A percentile compares a stretch with the other conserved stretches of the same genome.
Evolutionary conservation across 129 eudicot genomes (phyloP).

Genomic region (Helianthus annuus): DNA sequence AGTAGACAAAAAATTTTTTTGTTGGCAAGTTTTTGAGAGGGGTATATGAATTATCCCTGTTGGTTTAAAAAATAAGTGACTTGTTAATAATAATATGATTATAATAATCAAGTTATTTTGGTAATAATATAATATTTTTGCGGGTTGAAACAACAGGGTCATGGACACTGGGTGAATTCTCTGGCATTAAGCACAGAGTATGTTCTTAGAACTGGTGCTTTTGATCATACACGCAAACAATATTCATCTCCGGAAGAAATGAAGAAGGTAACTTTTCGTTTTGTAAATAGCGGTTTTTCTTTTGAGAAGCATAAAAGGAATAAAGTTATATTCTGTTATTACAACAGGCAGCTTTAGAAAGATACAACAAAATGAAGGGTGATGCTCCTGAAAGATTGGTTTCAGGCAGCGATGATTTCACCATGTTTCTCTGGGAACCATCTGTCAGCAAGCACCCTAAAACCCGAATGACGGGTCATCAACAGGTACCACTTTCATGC

Average conservation of each 20-base stretch:
- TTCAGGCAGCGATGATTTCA: constrained; percentile 95
- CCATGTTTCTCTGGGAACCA: constrained; percentile 99
- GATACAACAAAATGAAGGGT: constrained; percentile 88
- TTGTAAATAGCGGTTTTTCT: neutral
- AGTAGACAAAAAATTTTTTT: too few species aligned
- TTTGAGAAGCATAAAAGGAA: neutral
- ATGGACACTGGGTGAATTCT: constrained; percentile 97
- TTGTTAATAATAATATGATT: neutral
- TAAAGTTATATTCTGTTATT: neutral
- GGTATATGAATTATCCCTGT: too few species aligned
- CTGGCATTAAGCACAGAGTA: constrained; percentile 94
- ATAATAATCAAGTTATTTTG: neutral
- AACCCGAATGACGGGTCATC: constrained; percentile 99
- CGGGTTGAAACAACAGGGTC: constrained; percentile 57
- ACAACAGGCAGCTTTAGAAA: constrained; percentile 80
- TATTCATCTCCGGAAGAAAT: constrained; percentile 88
- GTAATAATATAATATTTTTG: neutral
- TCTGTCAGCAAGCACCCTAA: constrained; percentile 85
- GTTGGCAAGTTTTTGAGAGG: too few species aligned
- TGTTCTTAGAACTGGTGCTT: constrained; percentile 92
- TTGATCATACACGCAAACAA: constrained; percentile 80
- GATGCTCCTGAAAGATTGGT: constrained; percentile 89
- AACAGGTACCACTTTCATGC: constrained; percentile 55
- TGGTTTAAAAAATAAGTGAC: too few species aligned
- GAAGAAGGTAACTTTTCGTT: constrained; percentile 59